Evolutionary conservation across 2,329 filamentous ascomycete species (phyloP), one percentile per base, ranked within the genome.

Genomic region (Lachnellula hyalina): DNA sequence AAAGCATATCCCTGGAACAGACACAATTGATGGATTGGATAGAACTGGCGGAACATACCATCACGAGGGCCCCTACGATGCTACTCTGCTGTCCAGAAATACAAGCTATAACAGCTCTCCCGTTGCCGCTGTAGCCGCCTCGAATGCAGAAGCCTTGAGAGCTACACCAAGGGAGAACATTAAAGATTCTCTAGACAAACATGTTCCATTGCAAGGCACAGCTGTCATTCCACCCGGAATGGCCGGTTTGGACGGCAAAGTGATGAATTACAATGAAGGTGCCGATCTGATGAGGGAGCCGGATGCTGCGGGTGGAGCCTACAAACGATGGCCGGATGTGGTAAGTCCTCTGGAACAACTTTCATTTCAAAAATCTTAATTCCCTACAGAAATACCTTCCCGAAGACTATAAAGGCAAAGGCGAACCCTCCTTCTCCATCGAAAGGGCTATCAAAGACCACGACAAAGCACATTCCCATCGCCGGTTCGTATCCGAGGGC

Each of bases 21-120:
- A 97, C 70, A 77, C 79, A 8, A 94, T 97, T 65, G 93, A 96
- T 69, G 75, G 77, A 5, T 82, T 97, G 1, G 93, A 96, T 68
- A 78, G 75, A 51, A 75, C 78, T 41, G 80, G 81, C 49, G 79
- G 78, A 17, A 73, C 79, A 2, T 96, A 96, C 71, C 93, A 96
- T 70, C 93, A 97, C 65, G 89, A 87, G 60, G 92, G 93, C 0
- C 93, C 93, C 0, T 97, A 89, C 64, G 93, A 97, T 68, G 90
- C 92, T 9, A 87, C 89, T 2, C 77, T 90, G 51, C 76, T 86
- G 1, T 82, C 87, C 12, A 81, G 89, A 47, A 96, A 96, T 72
- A 77, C 74, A 4, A 77, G 83, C 72, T 76, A 75, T 55, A 74
- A 77, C 52, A 73, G 70, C 55, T 85, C 89, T 3, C 92, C 93